phyloP scores from a whole-genome alignment of 208 protist species.

The Trichomonas vaginalis region DNA sequence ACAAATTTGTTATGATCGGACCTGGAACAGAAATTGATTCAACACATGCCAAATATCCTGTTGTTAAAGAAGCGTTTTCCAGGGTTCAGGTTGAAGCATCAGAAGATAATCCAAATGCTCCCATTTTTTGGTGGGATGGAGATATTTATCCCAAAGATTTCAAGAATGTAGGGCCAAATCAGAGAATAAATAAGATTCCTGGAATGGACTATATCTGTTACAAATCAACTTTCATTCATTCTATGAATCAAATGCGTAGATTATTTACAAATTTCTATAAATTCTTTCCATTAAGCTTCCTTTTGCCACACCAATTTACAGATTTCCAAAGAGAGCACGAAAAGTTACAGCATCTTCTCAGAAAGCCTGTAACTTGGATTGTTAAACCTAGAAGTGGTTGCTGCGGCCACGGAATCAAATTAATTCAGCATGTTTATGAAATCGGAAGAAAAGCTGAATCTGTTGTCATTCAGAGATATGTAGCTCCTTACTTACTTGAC shows the following conservation, averaged over 20 bases:
- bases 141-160: background rate
- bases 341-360: background rate
- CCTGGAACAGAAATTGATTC: background rate
- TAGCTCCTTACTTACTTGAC: conserved; percentile 17
- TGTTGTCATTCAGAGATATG: background rate
- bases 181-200: background rate
- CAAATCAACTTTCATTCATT: background rate
- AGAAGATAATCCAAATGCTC: background rate
- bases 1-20: too few species aligned
- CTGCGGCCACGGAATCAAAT: background rate
- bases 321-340: background rate
- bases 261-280: conserved; percentile 8
- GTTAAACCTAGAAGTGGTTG: background rate
- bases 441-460: background rate
- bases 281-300: background rate
- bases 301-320: background rate
- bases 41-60: background rate
- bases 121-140: background rate
- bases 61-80: background rate
- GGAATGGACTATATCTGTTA: conserved; percentile 10
- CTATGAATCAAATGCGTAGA: background rate
- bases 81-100: background rate
- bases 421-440: background rate
- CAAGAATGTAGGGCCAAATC: background rate
- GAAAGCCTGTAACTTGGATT: background rate